Percentiles rank a stretch among this genome's conserved stretches.
Evolutionary conservation across 2,329 filamentous ascomycete genomes (phyloP).

Genomic region (Hypoxylon sp.): DNA sequence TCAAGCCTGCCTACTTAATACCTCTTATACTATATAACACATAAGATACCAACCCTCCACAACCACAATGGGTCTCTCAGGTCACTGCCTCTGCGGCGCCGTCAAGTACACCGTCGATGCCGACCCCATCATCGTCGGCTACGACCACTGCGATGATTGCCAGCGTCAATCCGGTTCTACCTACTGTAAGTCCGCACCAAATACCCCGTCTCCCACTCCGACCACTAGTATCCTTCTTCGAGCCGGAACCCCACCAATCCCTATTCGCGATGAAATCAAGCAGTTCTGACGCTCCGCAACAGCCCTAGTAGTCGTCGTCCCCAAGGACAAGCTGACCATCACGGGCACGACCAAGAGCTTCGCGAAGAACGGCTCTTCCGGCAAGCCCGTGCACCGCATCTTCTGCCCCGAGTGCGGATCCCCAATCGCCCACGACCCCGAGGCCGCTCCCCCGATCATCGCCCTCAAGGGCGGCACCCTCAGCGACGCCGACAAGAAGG

Average conservation of each 20-base stretch:
- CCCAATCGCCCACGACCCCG: conserved; percentile 77
- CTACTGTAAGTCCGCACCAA: conserved; percentile 65
- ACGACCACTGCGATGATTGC: conserved; percentile 81
- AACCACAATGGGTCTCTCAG: conserved; percentile 71
- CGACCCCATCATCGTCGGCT: conserved; percentile 61
- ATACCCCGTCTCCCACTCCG: neutral
- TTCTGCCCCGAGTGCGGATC: conserved; percentile 78
- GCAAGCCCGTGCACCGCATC: conserved; percentile 73
- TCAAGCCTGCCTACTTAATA: conserved; percentile 29
- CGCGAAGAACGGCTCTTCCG: conserved; percentile 69
- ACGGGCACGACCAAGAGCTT: conserved; percentile 75
- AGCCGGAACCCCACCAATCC: neutral
- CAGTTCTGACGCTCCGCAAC: conserved; percentile 33
- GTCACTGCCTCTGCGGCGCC: conserved; percentile 78
- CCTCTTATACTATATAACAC: neutral
- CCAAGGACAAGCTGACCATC: conserved; percentile 73
- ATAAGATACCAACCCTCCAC: conserved; percentile 20
- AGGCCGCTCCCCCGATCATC: conserved; percentile 77
- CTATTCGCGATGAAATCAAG: neutral
- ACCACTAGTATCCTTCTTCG: neutral
- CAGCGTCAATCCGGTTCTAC: conserved; percentile 77
- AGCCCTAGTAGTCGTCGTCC: conserved; percentile 75
- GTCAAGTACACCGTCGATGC: conserved; percentile 73
- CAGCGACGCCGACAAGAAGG: conserved; percentile 74
- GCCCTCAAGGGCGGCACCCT: conserved; percentile 76